These are phyloP conservation scores for Cylindrodendrum hubeiense DNA, from an alignment of 2,329 filamentous ascomycete species.

Conservation along the genomic window DNA sequence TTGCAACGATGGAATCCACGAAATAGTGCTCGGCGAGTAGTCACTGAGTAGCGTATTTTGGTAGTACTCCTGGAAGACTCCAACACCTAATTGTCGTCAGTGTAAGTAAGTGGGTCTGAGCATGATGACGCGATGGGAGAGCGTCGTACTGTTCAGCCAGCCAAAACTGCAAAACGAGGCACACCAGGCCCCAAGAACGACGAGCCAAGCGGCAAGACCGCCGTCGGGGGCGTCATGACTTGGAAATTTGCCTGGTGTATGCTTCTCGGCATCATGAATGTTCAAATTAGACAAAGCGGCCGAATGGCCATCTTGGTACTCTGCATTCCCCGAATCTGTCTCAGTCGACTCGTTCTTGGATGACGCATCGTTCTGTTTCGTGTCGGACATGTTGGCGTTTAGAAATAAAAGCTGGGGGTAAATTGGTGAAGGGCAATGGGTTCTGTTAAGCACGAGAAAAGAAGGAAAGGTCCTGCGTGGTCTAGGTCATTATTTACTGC, in stretches of 20 bases:
- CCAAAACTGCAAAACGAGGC: slow-evolving; percentile 54
- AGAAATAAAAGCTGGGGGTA: not conserved
- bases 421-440: not conserved
- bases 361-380: not conserved
- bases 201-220: slow-evolving; percentile 50
- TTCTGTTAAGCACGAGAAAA: not conserved
- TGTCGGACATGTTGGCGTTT: not conserved
- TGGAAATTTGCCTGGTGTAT: no score
- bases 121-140: not conserved
- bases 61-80: slow-evolving; percentile 71
- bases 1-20: slow-evolving; percentile 70
- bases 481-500: not conserved
- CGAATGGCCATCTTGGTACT: not conserved
- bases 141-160: slow-evolving; percentile 57
- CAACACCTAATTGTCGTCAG: slow-evolving; percentile 47
- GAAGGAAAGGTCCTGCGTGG: not conserved
- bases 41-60: slow-evolving; percentile 58
- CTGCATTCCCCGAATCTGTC: not conserved
- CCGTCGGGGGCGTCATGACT: slow-evolving; percentile 30
- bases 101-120: not conserved
- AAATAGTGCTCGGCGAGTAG: slow-evolving; percentile 65
- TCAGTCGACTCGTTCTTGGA: not conserved
- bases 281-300: not conserved
- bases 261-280: not conserved
- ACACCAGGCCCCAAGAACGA: slow-evolving; percentile 53